Evolutionary conservation across 768 basidiomycete species (phyloP).

Genomic region (Bullera alba): DNA sequence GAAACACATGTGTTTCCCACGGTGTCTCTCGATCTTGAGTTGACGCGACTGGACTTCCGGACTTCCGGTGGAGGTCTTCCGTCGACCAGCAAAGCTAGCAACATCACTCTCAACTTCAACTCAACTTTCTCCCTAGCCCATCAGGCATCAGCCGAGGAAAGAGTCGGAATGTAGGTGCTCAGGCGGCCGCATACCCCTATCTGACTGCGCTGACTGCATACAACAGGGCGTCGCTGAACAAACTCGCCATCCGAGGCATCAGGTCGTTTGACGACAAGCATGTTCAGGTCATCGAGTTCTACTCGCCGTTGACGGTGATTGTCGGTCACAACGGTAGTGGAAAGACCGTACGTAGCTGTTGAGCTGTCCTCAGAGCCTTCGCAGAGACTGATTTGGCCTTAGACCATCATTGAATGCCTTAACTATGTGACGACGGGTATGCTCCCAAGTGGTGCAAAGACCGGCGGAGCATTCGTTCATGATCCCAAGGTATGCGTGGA

Average conservation of each 20-base stretch:
- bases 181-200: no score
- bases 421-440: slow-evolving; percentile 99
- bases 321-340: slow-evolving; percentile 98
- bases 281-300: slow-evolving; percentile 90
- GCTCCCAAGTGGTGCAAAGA: slow-evolving; percentile 87
- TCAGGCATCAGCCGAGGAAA: no score
- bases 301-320: slow-evolving; percentile 93
- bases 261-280: slow-evolving; percentile 95
- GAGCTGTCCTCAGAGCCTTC: not conserved
- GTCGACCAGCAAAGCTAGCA: no score
- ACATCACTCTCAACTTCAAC: no score
- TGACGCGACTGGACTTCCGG: no score
- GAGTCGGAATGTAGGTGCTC: no score
- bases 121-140: no score
- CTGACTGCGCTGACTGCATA: no score
- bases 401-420: slow-evolving; percentile 96
- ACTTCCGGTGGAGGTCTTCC: no score
- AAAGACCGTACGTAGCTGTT: slow-evolving; percentile 58
- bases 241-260: slow-evolving; percentile 84
- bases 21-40: no score
- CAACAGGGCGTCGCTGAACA: slow-evolving; percentile 68
- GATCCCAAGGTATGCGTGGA: slow-evolving; percentile 65
- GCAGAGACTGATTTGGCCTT: no score
- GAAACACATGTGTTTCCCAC: no score
- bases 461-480: slow-evolving; percentile 93